Percentiles rank a stretch among this genome's conserved stretches.
phyloP scores from a whole-genome alignment of 495 filamentous ascomycete species.

The Trichoderma parareesei region DNA sequence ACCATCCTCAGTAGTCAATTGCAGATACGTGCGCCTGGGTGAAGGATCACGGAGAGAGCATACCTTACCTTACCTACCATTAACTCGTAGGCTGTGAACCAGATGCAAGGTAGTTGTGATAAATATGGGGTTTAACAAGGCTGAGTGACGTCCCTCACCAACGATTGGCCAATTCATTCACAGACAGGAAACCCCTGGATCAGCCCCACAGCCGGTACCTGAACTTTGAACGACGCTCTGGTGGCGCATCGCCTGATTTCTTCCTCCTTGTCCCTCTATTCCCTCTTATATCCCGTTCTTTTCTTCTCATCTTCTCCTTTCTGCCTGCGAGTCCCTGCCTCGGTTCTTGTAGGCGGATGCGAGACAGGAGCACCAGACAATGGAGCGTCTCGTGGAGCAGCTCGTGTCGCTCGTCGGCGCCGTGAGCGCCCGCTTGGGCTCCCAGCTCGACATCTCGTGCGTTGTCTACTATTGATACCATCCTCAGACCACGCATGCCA shows the following conservation, averaged over 20 bases:
- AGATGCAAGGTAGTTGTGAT: not conserved
- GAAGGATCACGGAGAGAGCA: too few relatives aligned
- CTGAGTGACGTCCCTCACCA: too few relatives aligned
- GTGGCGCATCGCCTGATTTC: too few relatives aligned
- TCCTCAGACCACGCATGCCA: not conserved
- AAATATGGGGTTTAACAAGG: too few relatives aligned
- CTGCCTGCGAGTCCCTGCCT: not conserved
- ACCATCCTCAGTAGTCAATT: too few relatives aligned
- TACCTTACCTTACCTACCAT: too few relatives aligned
- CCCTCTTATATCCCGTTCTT: conserved; percentile 1
- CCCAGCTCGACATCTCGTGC: not conserved
- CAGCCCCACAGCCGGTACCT: too few relatives aligned
- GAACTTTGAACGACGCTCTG: too few relatives aligned
- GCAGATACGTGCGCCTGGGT: too few relatives aligned
- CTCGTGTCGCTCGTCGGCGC: not conserved
- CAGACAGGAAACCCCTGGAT: too few relatives aligned
- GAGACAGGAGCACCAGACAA: not conserved
- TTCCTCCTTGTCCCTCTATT: not conserved
- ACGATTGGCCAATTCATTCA: too few relatives aligned
- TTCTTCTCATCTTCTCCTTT: conserved; percentile 11
- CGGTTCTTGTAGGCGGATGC: not conserved
- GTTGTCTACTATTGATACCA: not conserved
- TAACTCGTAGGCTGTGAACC: too few relatives aligned
- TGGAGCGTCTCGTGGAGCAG: conserved; percentile 8
- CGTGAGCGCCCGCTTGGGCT: not conserved